These are phyloP conservation scores for Trichocomaceae sp. DNA, from an alignment of 2,329 filamentous ascomycete genomes.

Conservation along the genomic window DNA sequence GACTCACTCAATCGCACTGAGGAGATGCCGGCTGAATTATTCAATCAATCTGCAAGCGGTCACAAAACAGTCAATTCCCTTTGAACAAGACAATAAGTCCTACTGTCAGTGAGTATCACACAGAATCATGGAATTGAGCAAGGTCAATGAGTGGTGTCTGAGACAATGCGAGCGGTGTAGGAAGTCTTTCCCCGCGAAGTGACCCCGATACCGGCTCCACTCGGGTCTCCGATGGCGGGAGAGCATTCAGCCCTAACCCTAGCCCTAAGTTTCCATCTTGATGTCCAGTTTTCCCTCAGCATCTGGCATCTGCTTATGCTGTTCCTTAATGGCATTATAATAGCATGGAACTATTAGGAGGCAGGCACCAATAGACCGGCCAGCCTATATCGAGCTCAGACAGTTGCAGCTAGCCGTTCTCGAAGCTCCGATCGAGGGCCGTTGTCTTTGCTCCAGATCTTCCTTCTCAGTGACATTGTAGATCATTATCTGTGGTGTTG, in stretches of 20 bases:
- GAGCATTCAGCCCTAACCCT: not conserved
- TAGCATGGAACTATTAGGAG: slow-evolving; percentile 50
- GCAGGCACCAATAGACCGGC: slow-evolving; percentile 50
- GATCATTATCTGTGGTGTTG: slow-evolving; percentile 12
- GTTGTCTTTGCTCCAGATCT: slow-evolving; percentile 37
- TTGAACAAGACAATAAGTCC: no score
- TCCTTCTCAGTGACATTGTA: slow-evolving; percentile 23
- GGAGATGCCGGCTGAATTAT: not conserved
- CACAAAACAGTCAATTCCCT: no score
- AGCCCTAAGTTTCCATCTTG: not conserved
- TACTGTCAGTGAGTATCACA: not conserved
- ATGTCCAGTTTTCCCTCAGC: no score
- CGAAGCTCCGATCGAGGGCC: slow-evolving; percentile 38
- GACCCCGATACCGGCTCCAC: not conserved
- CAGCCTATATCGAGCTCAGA: slow-evolving; percentile 50
- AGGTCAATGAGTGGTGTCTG: not conserved
- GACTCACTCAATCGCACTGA: not conserved
- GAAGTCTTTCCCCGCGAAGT: not conserved
- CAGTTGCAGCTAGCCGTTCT: slow-evolving; percentile 42
- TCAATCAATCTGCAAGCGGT: not conserved
- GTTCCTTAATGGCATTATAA: no score
- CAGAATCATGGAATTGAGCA: not conserved
- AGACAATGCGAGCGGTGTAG: not conserved
- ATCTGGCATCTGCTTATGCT: not conserved
- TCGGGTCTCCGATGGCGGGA: not conserved